Evolutionary conservation across 2,329 filamentous ascomycete species (phyloP).

Genomic region (Aureobasidium uvarum): DNA sequence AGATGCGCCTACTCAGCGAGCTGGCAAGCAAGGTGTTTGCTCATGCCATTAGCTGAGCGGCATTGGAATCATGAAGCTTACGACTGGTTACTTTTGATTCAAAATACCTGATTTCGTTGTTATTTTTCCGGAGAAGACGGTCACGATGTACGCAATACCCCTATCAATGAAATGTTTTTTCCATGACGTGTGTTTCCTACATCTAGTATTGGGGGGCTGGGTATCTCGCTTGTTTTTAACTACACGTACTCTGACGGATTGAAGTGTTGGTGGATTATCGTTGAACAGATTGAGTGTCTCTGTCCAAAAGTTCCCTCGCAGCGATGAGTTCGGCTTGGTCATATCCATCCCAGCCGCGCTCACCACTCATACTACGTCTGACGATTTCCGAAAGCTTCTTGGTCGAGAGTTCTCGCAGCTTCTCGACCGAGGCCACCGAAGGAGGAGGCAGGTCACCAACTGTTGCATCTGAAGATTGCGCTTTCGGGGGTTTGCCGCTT

Average conservation of each 20-base stretch:
- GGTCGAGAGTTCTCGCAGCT: constrained; percentile 70
- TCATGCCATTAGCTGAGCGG: constrained; percentile 60
- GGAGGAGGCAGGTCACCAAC: constrained; percentile 52
- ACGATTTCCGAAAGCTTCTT: constrained; percentile 75
- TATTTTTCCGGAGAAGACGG: background rate
- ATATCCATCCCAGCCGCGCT: constrained; percentile 71
- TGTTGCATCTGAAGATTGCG: constrained; percentile 35
- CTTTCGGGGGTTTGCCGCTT: constrained; percentile 31
- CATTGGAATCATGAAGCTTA: constrained; percentile 26
- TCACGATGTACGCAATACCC: constrained; percentile 25
- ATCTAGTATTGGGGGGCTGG: background rate
- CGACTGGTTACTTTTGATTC: background rate
- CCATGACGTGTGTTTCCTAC: background rate
- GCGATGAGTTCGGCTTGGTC: constrained; percentile 69
- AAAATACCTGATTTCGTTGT: background rate
- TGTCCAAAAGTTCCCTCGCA: constrained; percentile 64
- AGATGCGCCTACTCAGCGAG: constrained; percentile 76
- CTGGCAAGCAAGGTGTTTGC: constrained; percentile 84
- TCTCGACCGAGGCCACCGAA: constrained; percentile 59
- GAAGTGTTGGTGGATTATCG: constrained; percentile 30
- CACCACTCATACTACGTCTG: constrained; percentile 58
- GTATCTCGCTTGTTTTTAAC: constrained; percentile 19
- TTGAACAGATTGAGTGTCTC: constrained; percentile 45
- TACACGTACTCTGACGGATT: background rate
- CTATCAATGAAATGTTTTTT: constrained; percentile 17